Evolutionary conservation across 306 rosid genomes (phyloP).

Genomic region (Pachyrhizus erosus): DNA sequence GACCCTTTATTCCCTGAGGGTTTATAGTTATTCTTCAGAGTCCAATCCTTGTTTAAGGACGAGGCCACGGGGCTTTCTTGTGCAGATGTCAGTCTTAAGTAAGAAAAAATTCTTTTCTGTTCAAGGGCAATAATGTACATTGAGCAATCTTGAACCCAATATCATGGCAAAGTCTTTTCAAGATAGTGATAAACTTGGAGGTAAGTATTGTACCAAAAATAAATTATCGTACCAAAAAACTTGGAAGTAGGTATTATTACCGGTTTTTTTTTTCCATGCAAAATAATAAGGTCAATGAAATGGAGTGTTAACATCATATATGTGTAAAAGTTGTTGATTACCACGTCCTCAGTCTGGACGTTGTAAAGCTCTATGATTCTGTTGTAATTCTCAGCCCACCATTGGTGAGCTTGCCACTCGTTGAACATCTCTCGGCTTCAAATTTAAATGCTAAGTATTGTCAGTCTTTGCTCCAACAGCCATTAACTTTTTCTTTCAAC

Average conservation of each 20-base stretch:
- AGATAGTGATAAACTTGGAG: not conserved
- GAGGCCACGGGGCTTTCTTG: not conserved
- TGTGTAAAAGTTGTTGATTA: conserved; percentile 31
- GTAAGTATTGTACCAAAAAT: too few relatives aligned
- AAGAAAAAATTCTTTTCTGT: conserved; percentile 68
- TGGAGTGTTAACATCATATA: not conserved
- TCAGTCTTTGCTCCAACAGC: conserved; percentile 42
- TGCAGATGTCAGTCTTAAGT: conserved; percentile 30
- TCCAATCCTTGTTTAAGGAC: too few relatives aligned
- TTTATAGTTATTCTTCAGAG: not conserved
- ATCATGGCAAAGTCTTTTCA: not conserved
- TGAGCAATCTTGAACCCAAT: not conserved
- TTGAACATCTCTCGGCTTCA: conserved; percentile 89
- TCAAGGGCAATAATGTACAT: conserved; percentile 27
- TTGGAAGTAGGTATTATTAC: not conserved
- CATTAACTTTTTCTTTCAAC: conserved; percentile 32
- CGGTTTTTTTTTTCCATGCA: not conserved
- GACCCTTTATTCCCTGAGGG: conserved; percentile 46
- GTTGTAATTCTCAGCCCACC: conserved; percentile 97
- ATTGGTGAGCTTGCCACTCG: conserved; percentile 82
- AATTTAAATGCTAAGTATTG: conserved; percentile 38
- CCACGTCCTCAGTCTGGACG: conserved; percentile 90
- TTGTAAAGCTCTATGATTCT: conserved; percentile 87
- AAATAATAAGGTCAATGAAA: not conserved
- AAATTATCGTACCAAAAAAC: too few relatives aligned